These are phyloP conservation scores for Erodium moschatum DNA, from an alignment of 441 rosid genomes.

Conservation along the genomic window DNA sequence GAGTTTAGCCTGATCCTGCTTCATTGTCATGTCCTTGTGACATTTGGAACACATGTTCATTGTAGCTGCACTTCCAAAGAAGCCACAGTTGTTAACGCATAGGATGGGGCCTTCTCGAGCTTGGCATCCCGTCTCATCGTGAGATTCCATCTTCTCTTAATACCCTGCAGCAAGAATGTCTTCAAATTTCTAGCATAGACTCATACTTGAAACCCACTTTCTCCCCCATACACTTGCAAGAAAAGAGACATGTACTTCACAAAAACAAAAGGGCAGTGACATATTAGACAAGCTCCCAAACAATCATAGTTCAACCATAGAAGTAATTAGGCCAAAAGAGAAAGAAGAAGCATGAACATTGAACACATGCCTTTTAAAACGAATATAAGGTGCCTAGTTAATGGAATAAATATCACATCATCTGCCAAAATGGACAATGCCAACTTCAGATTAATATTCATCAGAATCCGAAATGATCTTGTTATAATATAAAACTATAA, in stretches of 20 bases:
- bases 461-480: too few relatives aligned
- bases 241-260: background rate
- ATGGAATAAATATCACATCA: background rate
- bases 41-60: constrained; percentile 61
- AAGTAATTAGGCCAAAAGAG: background rate
- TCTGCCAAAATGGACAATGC: background rate
- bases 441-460: too few relatives aligned
- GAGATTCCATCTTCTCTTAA: constrained; percentile 34
- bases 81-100: constrained; percentile 35
- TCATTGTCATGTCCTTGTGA: constrained; percentile 40
- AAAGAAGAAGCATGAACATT: background rate
- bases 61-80: constrained; percentile 56
- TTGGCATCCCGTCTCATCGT: constrained; percentile 35
- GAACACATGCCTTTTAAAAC: background rate
- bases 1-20: constrained; percentile 41
- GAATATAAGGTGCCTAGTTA: background rate
- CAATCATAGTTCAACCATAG: background rate
- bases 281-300: background rate
- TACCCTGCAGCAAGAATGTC: constrained; percentile 20
- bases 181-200: background rate
- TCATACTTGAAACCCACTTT: background rate
- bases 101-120: constrained; percentile 30
- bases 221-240: background rate
- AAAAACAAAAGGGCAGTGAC: background rate
- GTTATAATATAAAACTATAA: too few relatives aligned